Conservation (phyloP, 257 asterid species). For the Solanum bulbocastanum region DNA sequence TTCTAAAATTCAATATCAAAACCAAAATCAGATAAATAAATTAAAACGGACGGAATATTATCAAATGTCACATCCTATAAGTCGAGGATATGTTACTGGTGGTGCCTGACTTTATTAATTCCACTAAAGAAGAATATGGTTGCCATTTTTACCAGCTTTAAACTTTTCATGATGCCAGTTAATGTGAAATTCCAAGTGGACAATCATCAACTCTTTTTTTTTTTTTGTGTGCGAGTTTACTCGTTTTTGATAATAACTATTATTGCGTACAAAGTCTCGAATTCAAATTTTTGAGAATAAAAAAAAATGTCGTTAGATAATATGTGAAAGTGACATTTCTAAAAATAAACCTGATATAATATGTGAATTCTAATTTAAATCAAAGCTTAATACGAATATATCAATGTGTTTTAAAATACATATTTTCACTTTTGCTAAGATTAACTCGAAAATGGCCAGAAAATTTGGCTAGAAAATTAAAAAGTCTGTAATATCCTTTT, state of each 20-base stretch:
- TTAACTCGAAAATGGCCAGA: background rate
- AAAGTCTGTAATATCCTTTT: too few relatives aligned
- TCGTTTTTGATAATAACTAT: background rate
- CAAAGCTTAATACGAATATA: background rate
- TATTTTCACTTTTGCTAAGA: background rate
- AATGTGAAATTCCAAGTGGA: background rate
- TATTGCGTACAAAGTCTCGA: accelerated
- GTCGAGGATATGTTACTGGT: background rate
- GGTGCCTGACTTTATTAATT: background rate
- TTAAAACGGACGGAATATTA: background rate
- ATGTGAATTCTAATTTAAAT: too few relatives aligned
- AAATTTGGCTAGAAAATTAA: too few relatives aligned
- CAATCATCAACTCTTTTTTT: background rate
- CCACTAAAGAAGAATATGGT: background rate
- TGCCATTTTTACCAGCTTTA: background rate
- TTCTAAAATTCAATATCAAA: too few relatives aligned
- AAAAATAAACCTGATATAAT: too few relatives aligned
- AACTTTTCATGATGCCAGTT: background rate
- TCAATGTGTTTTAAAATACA: background rate
- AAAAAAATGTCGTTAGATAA: background rate
- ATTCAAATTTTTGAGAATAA: background rate
- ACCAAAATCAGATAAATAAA: too few relatives aligned
- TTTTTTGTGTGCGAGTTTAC: background rate
- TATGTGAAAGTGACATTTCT: too few relatives aligned
- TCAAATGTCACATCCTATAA: background rate